A percentile compares a stretch with the other conserved stretches of the same genome.
Evolutionary conservation across 495 filamentous ascomycete species (phyloP).

Genomic region (Hypomontagnella monticulosa): DNA sequence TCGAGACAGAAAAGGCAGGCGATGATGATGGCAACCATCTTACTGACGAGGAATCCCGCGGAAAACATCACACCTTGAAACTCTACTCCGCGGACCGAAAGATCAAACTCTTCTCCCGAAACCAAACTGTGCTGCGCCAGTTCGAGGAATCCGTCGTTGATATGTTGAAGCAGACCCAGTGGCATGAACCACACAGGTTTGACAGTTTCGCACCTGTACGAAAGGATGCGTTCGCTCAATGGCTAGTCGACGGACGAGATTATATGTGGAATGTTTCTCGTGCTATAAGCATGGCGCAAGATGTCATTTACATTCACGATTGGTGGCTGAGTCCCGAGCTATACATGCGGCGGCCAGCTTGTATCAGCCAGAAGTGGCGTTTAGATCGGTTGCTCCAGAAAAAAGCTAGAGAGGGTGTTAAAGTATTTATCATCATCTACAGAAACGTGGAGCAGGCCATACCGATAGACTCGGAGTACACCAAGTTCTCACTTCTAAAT

Average conservation of each 20-base stretch:
- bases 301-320: constrained; percentile 99
- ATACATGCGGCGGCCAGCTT: constrained; percentile 93
- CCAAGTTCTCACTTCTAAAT: constrained; percentile 96
- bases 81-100: constrained; percentile 88
- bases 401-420: constrained; percentile 94
- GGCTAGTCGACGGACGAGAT: constrained; percentile 95
- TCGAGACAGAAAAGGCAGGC: constrained; percentile 40
- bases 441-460: constrained; percentile 98
- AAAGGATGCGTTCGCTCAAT: constrained; percentile 87
- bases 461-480: constrained; percentile 98
- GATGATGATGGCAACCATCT: constrained; percentile 49
- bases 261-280: constrained; percentile 99
- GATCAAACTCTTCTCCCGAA: constrained; percentile 89
- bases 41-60: constrained; percentile 64
- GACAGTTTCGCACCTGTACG: constrained; percentile 93
- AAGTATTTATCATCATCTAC: constrained; percentile 98
- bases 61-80: constrained; percentile 83
- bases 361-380: constrained; percentile 98
- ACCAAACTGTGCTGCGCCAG: constrained; percentile 86
- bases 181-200: constrained; percentile 86
- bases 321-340: constrained; percentile 99
- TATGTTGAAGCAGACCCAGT: constrained; percentile 82
- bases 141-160: constrained; percentile 91
- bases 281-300: constrained; percentile 96
- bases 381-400: constrained; percentile 92